Evolutionary conservation across 2,329 filamentous ascomycete genomes (phyloP), one percentile per base, ranked within the genome.

Genomic region (Capronia epimyces): DNA sequence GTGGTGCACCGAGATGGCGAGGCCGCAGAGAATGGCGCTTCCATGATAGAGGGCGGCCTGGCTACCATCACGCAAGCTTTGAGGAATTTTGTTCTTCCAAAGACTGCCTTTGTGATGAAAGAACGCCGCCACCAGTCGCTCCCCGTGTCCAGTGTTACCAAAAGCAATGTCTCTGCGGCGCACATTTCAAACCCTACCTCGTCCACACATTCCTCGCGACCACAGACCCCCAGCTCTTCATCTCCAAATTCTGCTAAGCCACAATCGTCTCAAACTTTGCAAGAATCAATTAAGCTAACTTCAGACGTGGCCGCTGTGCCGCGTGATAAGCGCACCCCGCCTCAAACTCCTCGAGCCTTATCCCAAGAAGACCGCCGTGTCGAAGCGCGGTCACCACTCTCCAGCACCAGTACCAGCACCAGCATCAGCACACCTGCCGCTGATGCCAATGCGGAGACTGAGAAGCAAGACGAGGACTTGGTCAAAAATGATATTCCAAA

Each of bases 271-370:
- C 64, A 67, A 59, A 69, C 67, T 66, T 69, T 69, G 65, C 67
- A 70, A 62, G 71, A 73, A 49, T 63, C 70, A 61, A 64, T 62
- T 64, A 71, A 84, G 87, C 90, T 96, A 89, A 96, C 89, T 81
- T 79, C 83, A 79, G 81, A 82, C 78, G 76, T 76, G 71, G 75
- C 75, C 71, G 75, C 71, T 70, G 71, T 67, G 69, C 68, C 72
- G 64, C 69, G 68, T 71, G 68, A 82, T 76, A 95, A 96, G 90
- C 95, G 89, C 76, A 93, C 88, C 63, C 87, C 89, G 62, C 84
- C 89, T 55, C 90, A 91, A 61, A 94, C 91, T 49, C 91, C 89
- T 58, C 84, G 91, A 72, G 87, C 90, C 53, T 81, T 91, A 64
- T 95, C 89, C 50, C 78, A 80, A 68, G 80, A 81, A 64, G 74